Base-by-base conservation (phyloP, 2,329 filamentous ascomycete genomes). In the Grosmannia penicillata region DNA sequence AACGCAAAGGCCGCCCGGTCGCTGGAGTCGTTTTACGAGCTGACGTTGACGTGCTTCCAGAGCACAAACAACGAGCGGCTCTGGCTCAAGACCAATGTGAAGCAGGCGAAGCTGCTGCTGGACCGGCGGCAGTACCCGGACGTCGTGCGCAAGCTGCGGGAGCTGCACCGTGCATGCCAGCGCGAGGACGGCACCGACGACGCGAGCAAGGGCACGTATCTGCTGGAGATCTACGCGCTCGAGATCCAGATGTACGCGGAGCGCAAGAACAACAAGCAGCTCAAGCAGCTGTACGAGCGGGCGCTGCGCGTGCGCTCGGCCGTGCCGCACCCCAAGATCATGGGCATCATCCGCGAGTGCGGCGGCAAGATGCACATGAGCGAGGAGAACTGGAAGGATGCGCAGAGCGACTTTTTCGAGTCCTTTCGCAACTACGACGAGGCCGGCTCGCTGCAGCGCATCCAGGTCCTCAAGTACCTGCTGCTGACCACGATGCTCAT, bases 291-390 rank as follows among this genome's bases (percentile, higher is more conserved):
- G 14, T 98, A 96, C 58, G 82, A 94, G 56, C 80, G 82, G 44
- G 91, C 91, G 6, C 71, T 98, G 36, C 82, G 82, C 47, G 89
- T 98, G 39, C 80, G 85, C 45, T 96, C 91, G n/a, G 91, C 91
- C 0, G 91, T 98, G 11, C 89, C 91, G 28, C 91, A 98, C 61
- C 91, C 91, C 42, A 93, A 94, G 62, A 94, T 98, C 56, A 95
- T 96, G 85, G 91, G 91, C 37, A 89, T 98, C 56, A 98, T 98
- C 54, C 81, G 89, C 39, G 91, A 98, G 63, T 98, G 91, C 56
- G 91, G 91, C 52, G 91, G 91, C 50, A 98, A 98, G 68, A 98
- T 98, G 91, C 87, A 96, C 64, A 96, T 98, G 91, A 91, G 83
- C 57, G 91, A 98, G 67, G 91, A 96, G 63, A 96, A 96, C 57